phyloP scores from a whole-genome alignment of 306 rosid genomes.

The Cucumis melo region DNA sequence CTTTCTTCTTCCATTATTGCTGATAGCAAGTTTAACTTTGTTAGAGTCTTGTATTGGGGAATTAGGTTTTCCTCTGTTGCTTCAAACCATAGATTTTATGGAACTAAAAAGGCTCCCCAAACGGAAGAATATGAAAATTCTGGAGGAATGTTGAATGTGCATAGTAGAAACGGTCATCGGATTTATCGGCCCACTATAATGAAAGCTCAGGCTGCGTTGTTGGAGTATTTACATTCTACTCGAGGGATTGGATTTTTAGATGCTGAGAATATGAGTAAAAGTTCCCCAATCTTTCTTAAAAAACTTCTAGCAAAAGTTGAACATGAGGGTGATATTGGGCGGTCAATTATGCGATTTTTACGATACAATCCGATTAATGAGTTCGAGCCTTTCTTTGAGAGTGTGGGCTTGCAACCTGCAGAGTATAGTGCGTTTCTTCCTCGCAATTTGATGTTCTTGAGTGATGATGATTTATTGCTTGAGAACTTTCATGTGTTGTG shows the following conservation, averaged over 20 bases:
- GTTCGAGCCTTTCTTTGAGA: slow-evolving; percentile 80
- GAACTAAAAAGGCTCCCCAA: slow-evolving; percentile 13
- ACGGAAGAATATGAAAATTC: background rate
- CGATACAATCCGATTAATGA: slow-evolving; percentile 75
- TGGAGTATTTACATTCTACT: slow-evolving; percentile 62
- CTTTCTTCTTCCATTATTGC: slow-evolving; percentile 17
- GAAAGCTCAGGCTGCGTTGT: slow-evolving; percentile 57
- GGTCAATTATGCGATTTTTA: slow-evolving; percentile 30
- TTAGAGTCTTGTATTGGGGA: slow-evolving; percentile 3
- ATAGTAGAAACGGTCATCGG: background rate
- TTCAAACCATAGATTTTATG: slow-evolving; percentile 30
- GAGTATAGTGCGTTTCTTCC: slow-evolving; percentile 55
- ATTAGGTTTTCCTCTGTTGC: slow-evolving; percentile 8
- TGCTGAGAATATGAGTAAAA: slow-evolving; percentile 69
- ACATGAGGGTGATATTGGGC: slow-evolving; percentile 9
- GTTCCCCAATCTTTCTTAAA: slow-evolving; percentile 43
- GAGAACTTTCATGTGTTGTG: slow-evolving; percentile 41
- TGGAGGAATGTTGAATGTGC: background rate
- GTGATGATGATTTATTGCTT: slow-evolving; percentile 41
- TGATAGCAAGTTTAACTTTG: background rate
- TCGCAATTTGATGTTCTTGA: slow-evolving; percentile 32
- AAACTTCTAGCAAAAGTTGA: slow-evolving; percentile 29
- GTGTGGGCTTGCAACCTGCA: slow-evolving; percentile 56
- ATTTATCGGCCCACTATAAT: slow-evolving; percentile 8
- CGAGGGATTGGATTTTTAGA: slow-evolving; percentile 49